A percentile compares a stretch with the other conserved stretches of the same genome.
These are phyloP conservation scores for Blastobotrys illinoisensis DNA, from an alignment of 1,139 yeast species.

Conservation along the genomic window DNA sequence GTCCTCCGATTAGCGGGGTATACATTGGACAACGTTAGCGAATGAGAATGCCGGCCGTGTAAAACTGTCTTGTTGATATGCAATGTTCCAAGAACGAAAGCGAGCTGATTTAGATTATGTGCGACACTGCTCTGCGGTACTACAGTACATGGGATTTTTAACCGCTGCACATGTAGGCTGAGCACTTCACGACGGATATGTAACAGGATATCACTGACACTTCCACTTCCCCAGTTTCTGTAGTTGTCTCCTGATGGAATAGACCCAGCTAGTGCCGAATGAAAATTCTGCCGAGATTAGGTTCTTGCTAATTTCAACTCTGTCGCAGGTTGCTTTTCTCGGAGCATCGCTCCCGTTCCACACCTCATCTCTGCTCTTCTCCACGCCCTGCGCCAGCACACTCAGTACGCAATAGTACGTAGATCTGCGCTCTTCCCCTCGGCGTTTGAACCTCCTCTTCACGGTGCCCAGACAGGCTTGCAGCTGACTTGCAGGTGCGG, in stretches of 20 bases:
- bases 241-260: too few relatives aligned
- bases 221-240: too few relatives aligned
- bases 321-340: neutral
- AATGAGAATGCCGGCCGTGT: neutral
- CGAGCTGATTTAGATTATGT: neutral
- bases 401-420: neutral
- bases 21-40: neutral
- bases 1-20: neutral
- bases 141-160: neutral
- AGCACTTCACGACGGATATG: too few relatives aligned
- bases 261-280: neutral
- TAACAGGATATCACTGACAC: neutral
- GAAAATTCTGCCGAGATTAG: neutral
- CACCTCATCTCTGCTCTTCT: neutral
- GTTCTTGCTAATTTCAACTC: neutral
- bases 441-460: neutral
- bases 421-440: neutral
- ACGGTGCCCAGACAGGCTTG: neutral
- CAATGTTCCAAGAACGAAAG: neutral
- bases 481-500: neutral
- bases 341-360: neutral
- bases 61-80: neutral
- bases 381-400: neutral
- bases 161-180: neutral
- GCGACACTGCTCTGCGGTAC: neutral